These are phyloP conservation scores for Cryphonectria naterciae DNA, from an alignment of 2,329 filamentous ascomycete species.

Conservation along the genomic window DNA sequence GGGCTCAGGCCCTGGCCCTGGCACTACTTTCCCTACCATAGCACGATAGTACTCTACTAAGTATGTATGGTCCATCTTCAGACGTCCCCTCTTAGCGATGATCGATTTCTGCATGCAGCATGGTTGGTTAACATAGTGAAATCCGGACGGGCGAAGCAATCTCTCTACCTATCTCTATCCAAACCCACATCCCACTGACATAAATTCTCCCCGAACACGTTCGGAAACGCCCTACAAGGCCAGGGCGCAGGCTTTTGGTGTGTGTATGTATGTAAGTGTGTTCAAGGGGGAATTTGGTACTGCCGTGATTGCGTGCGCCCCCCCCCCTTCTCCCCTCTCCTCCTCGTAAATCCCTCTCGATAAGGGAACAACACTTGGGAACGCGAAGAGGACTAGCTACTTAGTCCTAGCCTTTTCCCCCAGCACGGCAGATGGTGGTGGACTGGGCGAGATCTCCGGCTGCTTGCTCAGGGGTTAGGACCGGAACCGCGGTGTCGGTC, in stretches of 20 bases:
- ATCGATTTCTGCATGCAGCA: constrained; percentile 6
- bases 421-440: constrained; percentile 1
- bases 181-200: neutral
- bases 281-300: neutral
- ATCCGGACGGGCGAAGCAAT: neutral
- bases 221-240: constrained; percentile 13
- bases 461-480: neutral
- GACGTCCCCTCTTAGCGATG: neutral
- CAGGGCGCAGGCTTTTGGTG: neutral
- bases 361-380: neutral
- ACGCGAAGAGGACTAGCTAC: neutral
- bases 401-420: neutral
- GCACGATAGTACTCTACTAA: neutral
- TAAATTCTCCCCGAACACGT: neutral
- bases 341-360: neutral
- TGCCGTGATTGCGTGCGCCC: neutral
- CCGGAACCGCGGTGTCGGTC: neutral
- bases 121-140: neutral
- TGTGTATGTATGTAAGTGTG: too few relatives aligned
- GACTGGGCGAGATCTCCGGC: neutral
- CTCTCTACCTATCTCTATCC: neutral
- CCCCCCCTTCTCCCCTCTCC: neutral
- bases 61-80: neutral
- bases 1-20: too few relatives aligned
- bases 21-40: neutral